Base-by-base conservation (phyloP, 1,284 basidiomycete species). In the Hemileccinum hortonii region DNA sequence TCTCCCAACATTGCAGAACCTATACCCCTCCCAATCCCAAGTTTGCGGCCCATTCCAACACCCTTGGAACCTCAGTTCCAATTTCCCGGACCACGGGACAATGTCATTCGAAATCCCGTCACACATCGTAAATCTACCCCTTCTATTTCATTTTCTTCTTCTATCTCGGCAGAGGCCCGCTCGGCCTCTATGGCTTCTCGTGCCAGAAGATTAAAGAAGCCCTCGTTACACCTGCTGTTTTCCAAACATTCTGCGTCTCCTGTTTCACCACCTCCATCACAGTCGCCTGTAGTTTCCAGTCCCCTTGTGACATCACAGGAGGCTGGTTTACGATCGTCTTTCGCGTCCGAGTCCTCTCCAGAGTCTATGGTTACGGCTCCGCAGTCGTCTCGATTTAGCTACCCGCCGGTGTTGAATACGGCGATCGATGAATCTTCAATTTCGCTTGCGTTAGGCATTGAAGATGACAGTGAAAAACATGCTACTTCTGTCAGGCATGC, bases 171-270 rank as follows among this genome's bases (percentile, higher is more conserved):
- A 32, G 65, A 59, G 47, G 57, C 47, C 35, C 58, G 47, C 24
- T 38, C 67, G 11, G 61, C 63, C 49, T 69, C 66, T 24, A 33
- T 70, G 22, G 54, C 65, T 51, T 65, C 70, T 32, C 64, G 68
- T 29, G 66, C 66, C 18, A 68, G 50, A 52, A 71, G 80, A 58
- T 42, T 75, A 52, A 82, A 81, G 65, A 82, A 79, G 55, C 79
- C 81, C 2, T 83, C 82, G 5, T 61, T 83, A 51, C 78, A 78
- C 50, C 62, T 81, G 16, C 63, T 83, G 22, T 80, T 83, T 61
- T 73, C 78, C 22, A 82, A 79, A 64, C 73, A 73, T 40, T 75
- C 78, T 14, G 63, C 70, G 2, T 75, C 77, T 18, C 56, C 75
- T 6, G 56, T 73, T 41, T 61, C 64, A 39, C 52, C 61, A 32